Base-by-base conservation (phyloP, 2,329 filamentous ascomycete species). In the Sporothrix mexicana region DNA sequence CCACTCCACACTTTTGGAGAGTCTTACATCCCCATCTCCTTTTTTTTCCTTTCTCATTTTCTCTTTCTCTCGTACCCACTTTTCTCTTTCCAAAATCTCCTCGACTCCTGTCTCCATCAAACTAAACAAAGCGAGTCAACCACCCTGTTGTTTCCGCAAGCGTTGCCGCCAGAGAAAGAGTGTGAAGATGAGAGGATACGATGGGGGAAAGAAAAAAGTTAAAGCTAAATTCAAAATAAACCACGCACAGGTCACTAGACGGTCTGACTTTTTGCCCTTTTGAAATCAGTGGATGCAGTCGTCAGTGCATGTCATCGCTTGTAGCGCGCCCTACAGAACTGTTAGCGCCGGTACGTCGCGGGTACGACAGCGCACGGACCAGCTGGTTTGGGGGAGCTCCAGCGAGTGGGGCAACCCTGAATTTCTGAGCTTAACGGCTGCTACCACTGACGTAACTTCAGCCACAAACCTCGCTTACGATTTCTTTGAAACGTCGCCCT, bases 341-440 rank as follows among this genome's bases (percentile, higher is more conserved):
- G n/a, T 17, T 64, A 64, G 61, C 61, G 61, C 43, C 61, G 61
- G 41, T 64, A 47, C 41, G 61, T 64, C 9, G 15, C n/a, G n/a
- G 41, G n/a, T 47, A 62, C 30, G 5, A 30, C 20, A 20, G 45
- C 15, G 15, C 15, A 30, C 30, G 57, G 41, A 4, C 57, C 57
- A 61, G 17, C 9, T 12, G 57, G 57, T n/a, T 61, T 61, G 55
- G 55, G 55, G 12, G 51, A 53, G n/a, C 8, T 61, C n/a, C 57
- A n/a, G 25, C 9, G 55, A 17, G 55, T 30, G 23, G 20, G 55
- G 55, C 2, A 23, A 59, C 20, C 6, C 15, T 51, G 15, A 7
- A 17, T 17, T 15, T 15, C 47, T 5, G 30, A 51, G 55, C 30
- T 13, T 7, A 57, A 57, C 55, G 55, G 20, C 15, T 25, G 23